Evolutionary conservation across 169 alveolate species (phyloP), one percentile per base, ranked within the genome.

Genomic region (Babesia microti): DNA sequence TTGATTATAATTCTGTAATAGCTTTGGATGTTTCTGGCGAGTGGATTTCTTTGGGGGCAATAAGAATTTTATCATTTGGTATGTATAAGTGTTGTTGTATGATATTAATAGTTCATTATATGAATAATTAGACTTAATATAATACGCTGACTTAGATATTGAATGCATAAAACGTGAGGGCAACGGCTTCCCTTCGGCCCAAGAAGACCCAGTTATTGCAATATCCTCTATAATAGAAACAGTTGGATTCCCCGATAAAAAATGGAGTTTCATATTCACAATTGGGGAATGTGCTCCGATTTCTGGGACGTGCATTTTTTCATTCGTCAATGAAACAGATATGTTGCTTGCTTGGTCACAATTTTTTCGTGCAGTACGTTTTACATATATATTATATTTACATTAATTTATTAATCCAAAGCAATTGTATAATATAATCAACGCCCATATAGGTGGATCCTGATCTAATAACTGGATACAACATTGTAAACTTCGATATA

Each of bases 381-480:
- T 36, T 5, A 5, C 18, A 12, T 21, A 12, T 6, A 6, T 6
- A 6, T 6, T 11, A 15, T 36, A 12, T 29, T 4, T 66, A 49
- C 46, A 59, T 54, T 28, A 69, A 68, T 52, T 68, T 30, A 52
- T 30, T 53, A 4, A 26, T 58, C 26, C n/a, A 4, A 6, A 2
- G 47, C 3, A 29, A 6, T 27, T 26, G 14, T 9, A 29, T 1
- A 11, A 45, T 6, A 42, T 44, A 44, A 43, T 56, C 37, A 59
- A 2, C 26, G 54, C 26, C 68, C 6, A 34, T 48, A 24, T 30
- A 72, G 51, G 61, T 78, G 12, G 98, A 95, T 65, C 97, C 99
- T 0, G 99, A 95, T 67, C 79, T 92, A 35, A 70, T 91, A 3
- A 89, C 98, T 3, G 99, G 99, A 11, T 97, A 97, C 81, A 97